Percentiles rank a stretch among this genome's conserved stretches.
These are phyloP conservation scores for Sinapis alba DNA, from an alignment of 441 rosid genomes.

Conservation along the genomic window DNA sequence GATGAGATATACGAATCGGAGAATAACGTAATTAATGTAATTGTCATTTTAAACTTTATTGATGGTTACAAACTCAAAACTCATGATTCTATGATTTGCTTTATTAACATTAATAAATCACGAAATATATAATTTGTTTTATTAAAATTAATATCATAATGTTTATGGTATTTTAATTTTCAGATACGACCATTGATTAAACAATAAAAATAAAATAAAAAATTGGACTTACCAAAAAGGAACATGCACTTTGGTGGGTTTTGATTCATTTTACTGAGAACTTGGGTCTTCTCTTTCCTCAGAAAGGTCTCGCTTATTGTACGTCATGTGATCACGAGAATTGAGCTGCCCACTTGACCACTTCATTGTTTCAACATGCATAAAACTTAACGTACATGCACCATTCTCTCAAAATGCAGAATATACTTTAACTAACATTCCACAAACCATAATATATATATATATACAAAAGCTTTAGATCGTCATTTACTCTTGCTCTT, in stretches of 20 bases:
- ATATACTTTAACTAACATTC: not conserved
- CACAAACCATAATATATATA: not conserved
- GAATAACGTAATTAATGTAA: not conserved
- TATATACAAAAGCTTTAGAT: not conserved
- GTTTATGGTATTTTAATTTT: not conserved
- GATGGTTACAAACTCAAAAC: not conserved
- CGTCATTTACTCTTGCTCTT: not conserved
- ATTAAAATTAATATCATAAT: not conserved
- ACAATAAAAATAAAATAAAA: not conserved
- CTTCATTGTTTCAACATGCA: not conserved
- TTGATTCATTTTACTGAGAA: not conserved
- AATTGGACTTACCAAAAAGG: not conserved
- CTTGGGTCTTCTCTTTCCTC: conserved; percentile 9
- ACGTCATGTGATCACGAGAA: not conserved
- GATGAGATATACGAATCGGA: conserved; percentile 10
- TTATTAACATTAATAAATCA: not conserved
- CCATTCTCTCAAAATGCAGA: not conserved
- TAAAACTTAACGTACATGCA: conserved; percentile 10
- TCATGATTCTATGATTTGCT: not conserved
- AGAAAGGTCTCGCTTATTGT: not conserved
- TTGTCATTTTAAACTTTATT: not conserved
- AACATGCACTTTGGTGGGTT: not conserved
- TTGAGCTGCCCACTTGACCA: not conserved
- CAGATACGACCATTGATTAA: not conserved
- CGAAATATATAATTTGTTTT: not conserved